Conservation (phyloP, 108 stramenopile genomes). For the Aurantiochytrium sp. region DNA sequence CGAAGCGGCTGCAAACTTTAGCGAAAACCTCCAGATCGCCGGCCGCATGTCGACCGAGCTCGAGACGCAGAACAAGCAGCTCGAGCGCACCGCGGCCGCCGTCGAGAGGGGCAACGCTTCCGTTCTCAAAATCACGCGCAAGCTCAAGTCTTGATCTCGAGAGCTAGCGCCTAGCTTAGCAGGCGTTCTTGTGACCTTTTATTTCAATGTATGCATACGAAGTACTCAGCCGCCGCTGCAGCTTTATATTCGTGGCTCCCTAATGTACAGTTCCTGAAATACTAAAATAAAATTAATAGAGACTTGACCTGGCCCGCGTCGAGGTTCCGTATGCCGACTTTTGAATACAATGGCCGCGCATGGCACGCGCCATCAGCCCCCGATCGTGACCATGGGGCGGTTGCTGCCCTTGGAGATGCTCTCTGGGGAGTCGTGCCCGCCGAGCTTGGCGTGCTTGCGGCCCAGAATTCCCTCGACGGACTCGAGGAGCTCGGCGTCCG, state of each 20-base stretch:
- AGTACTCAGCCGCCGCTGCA: too few species aligned
- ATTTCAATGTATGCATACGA: too few species aligned
- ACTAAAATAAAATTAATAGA: neutral
- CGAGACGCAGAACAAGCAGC: neutral
- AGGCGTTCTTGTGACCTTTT: too few species aligned
- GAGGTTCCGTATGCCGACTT: too few species aligned
- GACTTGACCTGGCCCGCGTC: too few species aligned
- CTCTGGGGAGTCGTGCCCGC: constrained; percentile 77
- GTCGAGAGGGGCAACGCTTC: constrained; percentile 12
- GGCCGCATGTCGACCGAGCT: neutral
- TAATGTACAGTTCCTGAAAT: neutral
- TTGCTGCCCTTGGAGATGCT: constrained; percentile 70
- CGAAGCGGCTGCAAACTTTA: neutral
- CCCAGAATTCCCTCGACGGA: constrained; percentile 70
- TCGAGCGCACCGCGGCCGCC: neutral
- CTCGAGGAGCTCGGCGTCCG: constrained; percentile 58
- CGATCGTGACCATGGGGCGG: constrained; percentile 94
- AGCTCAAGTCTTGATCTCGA: neutral
- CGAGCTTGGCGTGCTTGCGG: constrained; percentile 74
- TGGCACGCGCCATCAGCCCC: constrained; percentile 62
- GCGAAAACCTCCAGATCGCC: neutral
- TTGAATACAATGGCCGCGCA: too few species aligned
- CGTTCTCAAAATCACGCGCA: neutral
- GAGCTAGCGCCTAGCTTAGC: too few species aligned
- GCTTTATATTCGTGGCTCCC: neutral